phyloP scores from a whole-genome alignment of 2,329 filamentous ascomycete species.

The Ascochyta pisi region DNA sequence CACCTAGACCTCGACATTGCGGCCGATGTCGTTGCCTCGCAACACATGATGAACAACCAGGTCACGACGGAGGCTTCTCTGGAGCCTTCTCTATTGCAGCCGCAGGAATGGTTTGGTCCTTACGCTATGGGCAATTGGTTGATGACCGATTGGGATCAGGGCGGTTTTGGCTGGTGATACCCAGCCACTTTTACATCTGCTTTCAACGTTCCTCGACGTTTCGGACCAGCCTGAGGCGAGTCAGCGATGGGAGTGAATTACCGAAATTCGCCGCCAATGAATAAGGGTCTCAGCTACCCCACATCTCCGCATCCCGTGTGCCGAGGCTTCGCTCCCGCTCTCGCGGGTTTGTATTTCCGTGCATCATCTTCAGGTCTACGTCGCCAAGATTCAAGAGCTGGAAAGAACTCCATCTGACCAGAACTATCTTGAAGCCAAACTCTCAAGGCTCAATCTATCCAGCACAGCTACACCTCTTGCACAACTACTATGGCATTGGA shows the following conservation, averaged over 20 bases:
- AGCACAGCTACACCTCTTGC: neutral
- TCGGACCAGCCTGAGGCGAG: neutral
- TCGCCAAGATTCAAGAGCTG: neutral
- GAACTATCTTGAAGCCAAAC: neutral
- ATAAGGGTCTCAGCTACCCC: constrained; percentile 19
- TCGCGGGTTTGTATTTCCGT: neutral
- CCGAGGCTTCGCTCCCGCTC: constrained; percentile 24
- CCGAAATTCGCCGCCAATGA: constrained; percentile 20
- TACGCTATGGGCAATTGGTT: constrained; percentile 44
- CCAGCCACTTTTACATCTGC: neutral
- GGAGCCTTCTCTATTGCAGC: constrained; percentile 41
- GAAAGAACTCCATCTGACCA: neutral
- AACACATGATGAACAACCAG: constrained; percentile 28
- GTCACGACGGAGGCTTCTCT: constrained; percentile 18
- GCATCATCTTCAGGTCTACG: neutral
- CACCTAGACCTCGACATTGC: constrained; percentile 29
- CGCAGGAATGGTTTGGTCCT: constrained; percentile 38
- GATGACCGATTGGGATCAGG: constrained; percentile 45
- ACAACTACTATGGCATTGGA: constrained; percentile 32
- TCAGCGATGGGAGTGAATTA: constrained; percentile 7
- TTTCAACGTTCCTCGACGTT: neutral
- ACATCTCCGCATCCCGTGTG: constrained; percentile 29
- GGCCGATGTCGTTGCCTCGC: constrained; percentile 18
- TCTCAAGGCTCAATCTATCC: neutral
- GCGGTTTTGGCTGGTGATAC: constrained; percentile 30